Conservation (phyloP, 2,329 filamentous ascomycete species). For the Berkeleyomyces basicola region DNA sequence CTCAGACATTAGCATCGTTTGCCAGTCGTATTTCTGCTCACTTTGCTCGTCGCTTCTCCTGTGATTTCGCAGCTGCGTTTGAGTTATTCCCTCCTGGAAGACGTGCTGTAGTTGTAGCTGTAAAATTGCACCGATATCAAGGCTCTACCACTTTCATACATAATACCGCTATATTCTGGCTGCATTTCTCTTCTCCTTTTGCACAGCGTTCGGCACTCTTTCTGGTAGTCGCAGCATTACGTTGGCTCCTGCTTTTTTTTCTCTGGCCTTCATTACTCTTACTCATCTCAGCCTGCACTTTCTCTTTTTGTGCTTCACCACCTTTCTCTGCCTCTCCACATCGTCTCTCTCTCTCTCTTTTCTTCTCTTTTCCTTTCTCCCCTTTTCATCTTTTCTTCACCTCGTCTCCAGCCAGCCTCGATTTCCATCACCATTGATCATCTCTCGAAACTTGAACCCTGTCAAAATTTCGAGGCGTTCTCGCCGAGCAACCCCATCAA, state of each 20-base stretch:
- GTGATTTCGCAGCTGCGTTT: neutral
- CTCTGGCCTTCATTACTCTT: neutral
- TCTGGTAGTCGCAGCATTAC: neutral
- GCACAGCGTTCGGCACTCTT: neutral
- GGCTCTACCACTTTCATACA: no score
- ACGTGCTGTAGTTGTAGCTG: neutral
- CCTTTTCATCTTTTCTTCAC: neutral
- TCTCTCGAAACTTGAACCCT: neutral
- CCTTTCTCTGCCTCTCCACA: constrained; percentile 1
- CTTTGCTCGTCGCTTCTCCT: neutral
- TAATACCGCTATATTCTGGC: neutral
- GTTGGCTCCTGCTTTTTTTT: neutral
- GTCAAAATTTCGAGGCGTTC: neutral
- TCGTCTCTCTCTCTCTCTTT: neutral
- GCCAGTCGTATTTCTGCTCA: neutral
- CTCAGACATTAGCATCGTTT: neutral
- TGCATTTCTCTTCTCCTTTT: neutral
- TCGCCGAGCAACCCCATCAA: neutral
- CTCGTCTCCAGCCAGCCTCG: neutral
- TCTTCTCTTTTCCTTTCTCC: neutral
- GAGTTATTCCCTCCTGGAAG: neutral
- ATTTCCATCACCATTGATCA: neutral
- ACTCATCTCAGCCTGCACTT: neutral
- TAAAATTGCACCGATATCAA: neutral
- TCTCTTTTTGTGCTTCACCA: neutral